These are phyloP conservation scores for Chaetoscypha palmicola DNA, from an alignment of 2,329 filamentous ascomycete species.

Conservation along the genomic window DNA sequence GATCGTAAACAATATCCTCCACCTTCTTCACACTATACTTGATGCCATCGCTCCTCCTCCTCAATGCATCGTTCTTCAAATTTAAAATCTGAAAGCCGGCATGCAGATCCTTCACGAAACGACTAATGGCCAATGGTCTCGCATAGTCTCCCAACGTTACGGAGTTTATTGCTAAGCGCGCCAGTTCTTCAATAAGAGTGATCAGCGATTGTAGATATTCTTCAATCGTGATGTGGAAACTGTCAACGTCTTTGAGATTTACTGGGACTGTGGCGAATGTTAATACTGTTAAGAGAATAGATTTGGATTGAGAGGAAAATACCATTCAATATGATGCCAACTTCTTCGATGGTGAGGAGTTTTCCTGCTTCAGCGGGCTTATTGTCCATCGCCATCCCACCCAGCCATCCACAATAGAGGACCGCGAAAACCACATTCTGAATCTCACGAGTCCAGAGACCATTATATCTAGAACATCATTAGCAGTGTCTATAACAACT, in stretches of 20 bases:
- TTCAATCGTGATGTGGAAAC: constrained; percentile 93
- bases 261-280: constrained; percentile 60
- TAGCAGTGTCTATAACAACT: too few species aligned
- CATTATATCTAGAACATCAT: constrained; percentile 71
- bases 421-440: constrained; percentile 66
- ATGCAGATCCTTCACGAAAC: constrained; percentile 91
- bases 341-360: constrained; percentile 82
- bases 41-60: constrained; percentile 83
- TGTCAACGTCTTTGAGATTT: constrained; percentile 81
- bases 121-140: constrained; percentile 78
- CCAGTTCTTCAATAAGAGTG: constrained; percentile 80
- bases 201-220: constrained; percentile 91
- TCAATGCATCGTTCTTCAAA: constrained; percentile 87
- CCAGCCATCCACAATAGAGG: constrained; percentile 65
- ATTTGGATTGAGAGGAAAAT: constrained; percentile 3
- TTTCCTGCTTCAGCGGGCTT: constrained; percentile 48
- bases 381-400: constrained; percentile 54
- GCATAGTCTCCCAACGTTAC: constrained; percentile 86
- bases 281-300: neutral
- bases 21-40: constrained; percentile 98
- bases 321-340: constrained; percentile 69
- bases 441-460: constrained; percentile 74
- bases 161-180: constrained; percentile 85
- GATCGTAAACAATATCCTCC: constrained; percentile 95
- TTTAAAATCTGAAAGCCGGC: constrained; percentile 96